Evolutionary conservation across 176 grass and related monocot species (phyloP), one percentile per base, ranked within the genome.

Genomic region (Dactylis glomerata): DNA sequence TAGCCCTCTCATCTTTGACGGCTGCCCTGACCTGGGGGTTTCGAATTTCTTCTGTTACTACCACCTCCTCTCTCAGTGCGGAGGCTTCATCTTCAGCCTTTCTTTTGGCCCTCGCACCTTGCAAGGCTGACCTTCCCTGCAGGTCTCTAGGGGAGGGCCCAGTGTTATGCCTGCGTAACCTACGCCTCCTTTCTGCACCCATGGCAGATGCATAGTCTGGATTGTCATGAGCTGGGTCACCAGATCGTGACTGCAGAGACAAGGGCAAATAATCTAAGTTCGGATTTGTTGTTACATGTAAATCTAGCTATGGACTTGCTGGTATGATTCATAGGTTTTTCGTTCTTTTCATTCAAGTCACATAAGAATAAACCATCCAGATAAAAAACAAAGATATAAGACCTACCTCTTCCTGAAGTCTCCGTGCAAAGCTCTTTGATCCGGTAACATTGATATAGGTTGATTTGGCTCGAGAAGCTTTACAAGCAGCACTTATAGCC

Each of bases 401-500:
- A 76, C 55, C 76, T 20, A 88, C 86, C 79, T 88, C 79, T 57
- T 88, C 86, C 55, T 88, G 57, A 51, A 42, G 71, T 66, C 83
- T 88, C 30, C 86, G 78, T 16, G 86, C 79, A 46, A 88, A 88
- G 57, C 86, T 88, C 57, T 88, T 88, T 67, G 78, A 57, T 34
- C 86, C 86, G 2, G 68, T 88, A 23, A 20, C 76, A 77, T 46
- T 81, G 20, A 77, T 32, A 73, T 54, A 79, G 42, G 63, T 56
- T 82, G 68, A 73, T 75, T 37, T 62, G 36, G 57, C 77, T 47
- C 68, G 66, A 75, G 6, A 38, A 41, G 55, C 42, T 75, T 40
- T 75, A 58, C 64, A 27, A 33, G 17, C 58, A 42, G 71, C 50
- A 83, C 50, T 75, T 56, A 50, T 52, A 28, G 71, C 66, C 71